Percentiles rank a stretch among this genome's conserved stretches.
These are phyloP conservation scores for Alternaria panax DNA, from an alignment of 2,329 filamentous ascomycete genomes.

Conservation along the genomic window DNA sequence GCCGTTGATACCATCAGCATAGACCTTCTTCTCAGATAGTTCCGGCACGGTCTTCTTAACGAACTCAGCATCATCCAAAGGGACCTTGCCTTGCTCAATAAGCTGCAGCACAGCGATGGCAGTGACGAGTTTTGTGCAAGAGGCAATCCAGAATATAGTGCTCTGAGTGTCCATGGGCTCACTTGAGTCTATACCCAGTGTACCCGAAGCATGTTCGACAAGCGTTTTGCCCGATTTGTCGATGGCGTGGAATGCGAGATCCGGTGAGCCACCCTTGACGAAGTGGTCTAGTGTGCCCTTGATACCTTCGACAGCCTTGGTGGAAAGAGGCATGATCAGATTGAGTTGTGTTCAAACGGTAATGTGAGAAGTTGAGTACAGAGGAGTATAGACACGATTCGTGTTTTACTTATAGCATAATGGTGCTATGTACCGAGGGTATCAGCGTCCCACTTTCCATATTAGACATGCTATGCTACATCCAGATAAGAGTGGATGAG, in stretches of 20 bases:
- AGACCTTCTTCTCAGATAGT: slow-evolving; percentile 53
- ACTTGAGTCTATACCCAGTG: slow-evolving; percentile 46
- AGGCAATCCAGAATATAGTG: slow-evolving; percentile 66
- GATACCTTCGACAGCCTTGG: slow-evolving; percentile 41
- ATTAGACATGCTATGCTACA: neutral
- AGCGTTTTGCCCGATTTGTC: slow-evolving; percentile 55
- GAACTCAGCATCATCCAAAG: slow-evolving; percentile 45
- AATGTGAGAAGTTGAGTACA: neutral
- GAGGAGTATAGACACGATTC: neutral
- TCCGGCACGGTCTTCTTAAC: slow-evolving; percentile 45
- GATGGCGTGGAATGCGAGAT: slow-evolving; percentile 56
- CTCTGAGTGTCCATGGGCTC: slow-evolving; percentile 65
- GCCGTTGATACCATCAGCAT: slow-evolving; percentile 44
- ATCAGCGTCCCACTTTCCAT: neutral
- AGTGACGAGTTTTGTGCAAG: slow-evolving; percentile 56
- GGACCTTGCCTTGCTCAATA: slow-evolving; percentile 47
- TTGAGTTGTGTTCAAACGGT: neutral
- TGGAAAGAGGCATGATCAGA: slow-evolving; percentile 40
- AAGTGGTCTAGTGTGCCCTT: slow-evolving; percentile 47
- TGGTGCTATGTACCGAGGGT: neutral
- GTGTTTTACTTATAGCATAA: neutral
- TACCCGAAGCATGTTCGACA: slow-evolving; percentile 53
- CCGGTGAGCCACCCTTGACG: slow-evolving; percentile 49
- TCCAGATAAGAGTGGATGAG: neutral
- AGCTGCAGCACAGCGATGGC: slow-evolving; percentile 46